These are phyloP conservation scores for Quercus tomentella DNA, from an alignment of 331 rosid species.

Conservation along the genomic window DNA sequence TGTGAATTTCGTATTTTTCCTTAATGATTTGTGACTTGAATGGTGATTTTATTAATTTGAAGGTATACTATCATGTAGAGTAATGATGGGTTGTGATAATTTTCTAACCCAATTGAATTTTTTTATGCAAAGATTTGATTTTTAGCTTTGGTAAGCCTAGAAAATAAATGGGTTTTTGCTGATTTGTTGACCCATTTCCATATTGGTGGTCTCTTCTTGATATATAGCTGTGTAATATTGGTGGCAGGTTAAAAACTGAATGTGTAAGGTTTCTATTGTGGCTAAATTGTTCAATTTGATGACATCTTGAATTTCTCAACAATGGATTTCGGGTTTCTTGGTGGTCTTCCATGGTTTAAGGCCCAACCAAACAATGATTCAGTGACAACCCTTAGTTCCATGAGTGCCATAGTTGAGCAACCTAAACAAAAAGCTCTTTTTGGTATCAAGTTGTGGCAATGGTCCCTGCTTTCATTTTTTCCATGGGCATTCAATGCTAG, in stretches of 20 bases:
- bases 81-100: not conserved
- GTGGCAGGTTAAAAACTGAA: slow-evolving; percentile 25
- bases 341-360: slow-evolving; percentile 41
- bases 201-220: not conserved
- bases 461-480: slow-evolving; percentile 43
- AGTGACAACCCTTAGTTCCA: slow-evolving; percentile 20
- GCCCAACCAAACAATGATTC: slow-evolving; percentile 34
- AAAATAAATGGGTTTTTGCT: not conserved
- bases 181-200: not conserved
- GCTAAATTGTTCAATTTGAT: slow-evolving; percentile 21
- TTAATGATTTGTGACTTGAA: not conserved
- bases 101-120: not conserved
- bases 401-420: slow-evolving; percentile 11
- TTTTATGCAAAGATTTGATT: not conserved
- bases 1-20: not conserved
- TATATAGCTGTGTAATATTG: slow-evolving; percentile 8
- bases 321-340: slow-evolving; percentile 58
- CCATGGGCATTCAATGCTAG: slow-evolving; percentile 45
- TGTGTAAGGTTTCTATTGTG: slow-evolving; percentile 18
- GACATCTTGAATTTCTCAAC: slow-evolving; percentile 12
- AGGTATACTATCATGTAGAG: not conserved
- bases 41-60: not conserved
- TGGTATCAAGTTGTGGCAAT: slow-evolving; percentile 41
- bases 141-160: not conserved
- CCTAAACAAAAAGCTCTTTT: slow-evolving; percentile 24